Conservation (phyloP, 495 filamentous ascomycete genomes). For the Gamarada debralockiae region DNA sequence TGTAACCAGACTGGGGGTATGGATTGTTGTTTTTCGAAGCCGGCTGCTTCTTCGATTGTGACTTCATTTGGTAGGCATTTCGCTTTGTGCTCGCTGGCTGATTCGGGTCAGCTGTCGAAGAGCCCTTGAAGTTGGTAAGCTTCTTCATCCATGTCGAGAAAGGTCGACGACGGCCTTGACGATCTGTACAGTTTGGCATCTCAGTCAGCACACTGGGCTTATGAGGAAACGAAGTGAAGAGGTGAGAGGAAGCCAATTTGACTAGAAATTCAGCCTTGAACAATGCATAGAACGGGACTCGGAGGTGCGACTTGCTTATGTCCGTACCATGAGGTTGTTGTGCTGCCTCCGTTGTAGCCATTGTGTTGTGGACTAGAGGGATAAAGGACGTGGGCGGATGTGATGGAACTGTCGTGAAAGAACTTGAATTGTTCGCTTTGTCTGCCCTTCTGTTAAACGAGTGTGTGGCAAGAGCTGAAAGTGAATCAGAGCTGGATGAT, state of each 20-base stretch:
- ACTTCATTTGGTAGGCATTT: slow-evolving; percentile 32
- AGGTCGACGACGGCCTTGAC: slow-evolving; percentile 64
- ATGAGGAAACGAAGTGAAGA: slow-evolving; percentile 1
- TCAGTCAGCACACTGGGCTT: slow-evolving; percentile 13
- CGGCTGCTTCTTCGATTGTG: slow-evolving; percentile 28
- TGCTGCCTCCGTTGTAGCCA: slow-evolving; percentile 68
- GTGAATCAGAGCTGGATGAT: no score
- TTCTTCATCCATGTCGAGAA: slow-evolving; percentile 96
- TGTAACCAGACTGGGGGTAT: slow-evolving; percentile 63
- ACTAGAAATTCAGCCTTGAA: slow-evolving; percentile 8
- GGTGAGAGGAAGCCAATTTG: slow-evolving; percentile 11
- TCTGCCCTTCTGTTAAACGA: slow-evolving; percentile 2
- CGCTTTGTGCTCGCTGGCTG: slow-evolving; percentile 16
- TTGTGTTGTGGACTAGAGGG: slow-evolving; percentile 25
- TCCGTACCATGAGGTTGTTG: slow-evolving; percentile 61
- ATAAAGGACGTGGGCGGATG: slow-evolving; percentile 2
- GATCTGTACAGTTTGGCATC: slow-evolving; percentile 33
- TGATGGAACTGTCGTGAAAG: background rate
- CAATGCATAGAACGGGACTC: slow-evolving; percentile 2
- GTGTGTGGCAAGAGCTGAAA: slow-evolving; percentile 20
- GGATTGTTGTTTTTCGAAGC: slow-evolving; percentile 74
- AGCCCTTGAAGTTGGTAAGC: slow-evolving; percentile 76
- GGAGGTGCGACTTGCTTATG: slow-evolving; percentile 6
- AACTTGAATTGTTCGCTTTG: no score
- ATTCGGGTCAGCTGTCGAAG: slow-evolving; percentile 28